Conservation (phyloP, 2,329 filamentous ascomycete species). For the Talaromyces sp. region DNA sequence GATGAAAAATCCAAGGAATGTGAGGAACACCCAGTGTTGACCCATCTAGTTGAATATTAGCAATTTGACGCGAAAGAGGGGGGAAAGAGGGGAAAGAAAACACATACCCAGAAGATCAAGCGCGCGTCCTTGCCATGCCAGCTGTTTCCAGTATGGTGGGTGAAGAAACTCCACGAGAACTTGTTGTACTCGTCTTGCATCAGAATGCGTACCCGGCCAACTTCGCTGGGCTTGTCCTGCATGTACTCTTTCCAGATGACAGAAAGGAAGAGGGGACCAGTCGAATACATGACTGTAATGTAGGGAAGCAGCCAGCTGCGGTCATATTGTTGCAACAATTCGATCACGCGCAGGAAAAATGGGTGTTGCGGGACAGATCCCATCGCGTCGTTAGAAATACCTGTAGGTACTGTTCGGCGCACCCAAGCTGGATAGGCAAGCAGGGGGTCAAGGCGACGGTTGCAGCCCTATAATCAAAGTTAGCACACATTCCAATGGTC, state of each 20-base stretch:
- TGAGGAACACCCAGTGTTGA: slow-evolving; percentile 59
- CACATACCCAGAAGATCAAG: slow-evolving; percentile 64
- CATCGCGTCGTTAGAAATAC: slow-evolving; percentile 82
- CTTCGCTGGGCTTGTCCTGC: slow-evolving; percentile 43
- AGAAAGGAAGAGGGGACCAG: slow-evolving; percentile 74
- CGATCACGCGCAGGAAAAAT: slow-evolving; percentile 71
- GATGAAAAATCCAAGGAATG: slow-evolving; percentile 53
- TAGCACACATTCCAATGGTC: slow-evolving; percentile 2
- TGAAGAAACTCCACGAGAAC: slow-evolving; percentile 72
- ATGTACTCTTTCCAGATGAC: slow-evolving; percentile 77
- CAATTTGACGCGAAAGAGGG: not conserved
- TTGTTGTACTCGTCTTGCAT: slow-evolving; percentile 72
- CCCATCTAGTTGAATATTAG: slow-evolving; percentile 48
- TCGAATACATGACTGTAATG: slow-evolving; percentile 78
- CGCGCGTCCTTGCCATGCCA: slow-evolving; percentile 67
- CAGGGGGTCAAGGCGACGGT: slow-evolving; percentile 67
- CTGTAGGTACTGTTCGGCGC: slow-evolving; percentile 72
- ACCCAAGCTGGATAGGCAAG: slow-evolving; percentile 71
- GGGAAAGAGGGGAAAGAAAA: not conserved
- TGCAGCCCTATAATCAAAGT: slow-evolving; percentile 59
- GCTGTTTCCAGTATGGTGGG: slow-evolving; percentile 64
- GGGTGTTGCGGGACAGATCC: slow-evolving; percentile 71
- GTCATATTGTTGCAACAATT: slow-evolving; percentile 68
- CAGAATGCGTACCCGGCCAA: slow-evolving; percentile 65
- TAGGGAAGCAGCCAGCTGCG: slow-evolving; percentile 71